Conservation (phyloP, 2,329 filamentous ascomycete species). For the Aspergillus niger region DNA sequence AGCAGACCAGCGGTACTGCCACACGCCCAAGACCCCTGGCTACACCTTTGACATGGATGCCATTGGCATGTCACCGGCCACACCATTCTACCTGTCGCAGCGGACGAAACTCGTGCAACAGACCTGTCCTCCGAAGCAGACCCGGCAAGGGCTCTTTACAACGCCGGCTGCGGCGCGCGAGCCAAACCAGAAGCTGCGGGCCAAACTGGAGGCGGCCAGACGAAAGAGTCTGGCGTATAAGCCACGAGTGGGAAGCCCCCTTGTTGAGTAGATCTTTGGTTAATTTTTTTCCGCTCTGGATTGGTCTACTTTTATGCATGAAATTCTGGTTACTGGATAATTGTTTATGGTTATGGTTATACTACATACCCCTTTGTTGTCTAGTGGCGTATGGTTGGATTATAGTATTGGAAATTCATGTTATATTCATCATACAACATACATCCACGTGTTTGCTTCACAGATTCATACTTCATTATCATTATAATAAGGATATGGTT, state of each 20-base stretch:
- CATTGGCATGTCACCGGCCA: constrained; percentile 47
- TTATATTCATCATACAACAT: too few species aligned
- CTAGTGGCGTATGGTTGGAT: too few species aligned
- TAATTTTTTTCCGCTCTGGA: neutral
- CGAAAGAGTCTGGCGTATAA: constrained; percentile 78
- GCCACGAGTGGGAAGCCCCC: constrained; percentile 72
- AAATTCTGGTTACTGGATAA: neutral
- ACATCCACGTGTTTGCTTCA: too few species aligned
- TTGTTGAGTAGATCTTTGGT: constrained; percentile 52
- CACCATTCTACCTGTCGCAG: constrained; percentile 49
- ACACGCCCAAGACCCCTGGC: constrained; percentile 37
- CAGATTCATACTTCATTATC: too few species aligned
- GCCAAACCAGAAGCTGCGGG: constrained; percentile 50
- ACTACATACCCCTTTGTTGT: too few species aligned
- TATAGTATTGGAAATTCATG: neutral
- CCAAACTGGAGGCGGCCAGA: constrained; percentile 69
- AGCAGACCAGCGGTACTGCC: constrained; percentile 23
- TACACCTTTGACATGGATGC: constrained; percentile 42
- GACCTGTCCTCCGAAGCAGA: constrained; percentile 58
- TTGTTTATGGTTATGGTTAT: too few species aligned
- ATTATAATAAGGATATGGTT: too few species aligned
- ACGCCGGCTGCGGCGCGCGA: constrained; percentile 30
- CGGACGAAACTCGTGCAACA: constrained; percentile 50
- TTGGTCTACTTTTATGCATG: neutral
- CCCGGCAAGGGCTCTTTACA: constrained; percentile 45